Conservation (phyloP, 2,329 filamentous ascomycete species). For the Diaporthe citri region DNA sequence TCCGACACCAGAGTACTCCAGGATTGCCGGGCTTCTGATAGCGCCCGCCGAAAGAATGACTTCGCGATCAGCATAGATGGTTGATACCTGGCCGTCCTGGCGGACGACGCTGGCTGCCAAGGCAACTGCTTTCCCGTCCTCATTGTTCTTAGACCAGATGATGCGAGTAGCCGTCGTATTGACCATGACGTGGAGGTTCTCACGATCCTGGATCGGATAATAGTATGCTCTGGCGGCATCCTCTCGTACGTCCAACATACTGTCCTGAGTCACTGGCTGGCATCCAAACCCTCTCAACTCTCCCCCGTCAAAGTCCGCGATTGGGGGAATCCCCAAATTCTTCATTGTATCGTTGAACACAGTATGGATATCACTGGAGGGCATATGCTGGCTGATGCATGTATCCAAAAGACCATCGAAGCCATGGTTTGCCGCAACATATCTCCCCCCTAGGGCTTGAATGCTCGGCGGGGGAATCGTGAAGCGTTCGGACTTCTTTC, state of each 20-base stretch:
- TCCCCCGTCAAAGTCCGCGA: constrained; percentile 1
- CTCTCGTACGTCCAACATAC: neutral
- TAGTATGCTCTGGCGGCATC: constrained; percentile 6
- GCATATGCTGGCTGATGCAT: constrained; percentile 8
- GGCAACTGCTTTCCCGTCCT: neutral
- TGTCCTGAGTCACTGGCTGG: constrained; percentile 5
- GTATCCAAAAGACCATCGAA: constrained; percentile 3
- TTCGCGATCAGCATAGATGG: constrained; percentile 10
- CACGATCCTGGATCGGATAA: constrained; percentile 2
- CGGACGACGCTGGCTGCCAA: constrained; percentile 16
- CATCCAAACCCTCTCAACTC: neutral
- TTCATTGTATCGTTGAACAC: constrained; percentile 2
- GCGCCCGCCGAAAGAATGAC: constrained; percentile 27
- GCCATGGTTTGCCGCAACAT: constrained; percentile 3
- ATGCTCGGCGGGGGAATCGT: neutral
- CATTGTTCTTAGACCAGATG: constrained; percentile 17
- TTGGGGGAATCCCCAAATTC: neutral
- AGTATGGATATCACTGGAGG: constrained; percentile 7
- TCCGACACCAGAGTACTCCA: constrained; percentile 24
- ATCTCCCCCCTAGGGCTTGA: neutral
- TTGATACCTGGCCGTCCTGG: constrained; percentile 6
- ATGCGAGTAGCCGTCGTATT: constrained; percentile 18
- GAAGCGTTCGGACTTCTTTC: constrained; percentile 4
- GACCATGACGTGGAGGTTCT: constrained; percentile 15
- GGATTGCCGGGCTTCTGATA: constrained; percentile 15